Conservation (phyloP, 1,139 yeast species). For the Groenewaldozyma auringiensis region DNA sequence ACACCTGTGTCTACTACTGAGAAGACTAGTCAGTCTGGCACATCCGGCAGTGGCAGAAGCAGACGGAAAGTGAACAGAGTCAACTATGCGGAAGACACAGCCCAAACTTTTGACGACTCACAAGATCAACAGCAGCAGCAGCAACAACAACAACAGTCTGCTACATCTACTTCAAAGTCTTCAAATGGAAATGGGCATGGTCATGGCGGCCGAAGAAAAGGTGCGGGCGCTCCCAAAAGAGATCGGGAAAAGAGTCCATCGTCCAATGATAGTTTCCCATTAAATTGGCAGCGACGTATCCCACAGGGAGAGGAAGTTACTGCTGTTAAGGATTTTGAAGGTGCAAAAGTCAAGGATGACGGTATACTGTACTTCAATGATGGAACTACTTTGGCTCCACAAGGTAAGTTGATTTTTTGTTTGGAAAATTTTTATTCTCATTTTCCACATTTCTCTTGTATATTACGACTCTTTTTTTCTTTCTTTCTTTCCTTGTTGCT, state of each 20-base stretch:
- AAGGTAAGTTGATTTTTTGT: conserved; percentile 22
- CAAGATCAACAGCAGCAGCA: conserved; percentile 1
- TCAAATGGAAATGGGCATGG: background rate
- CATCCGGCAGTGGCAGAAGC: conserved; percentile 11
- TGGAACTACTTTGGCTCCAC: conserved; percentile 27
- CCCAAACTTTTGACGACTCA: conserved; percentile 7
- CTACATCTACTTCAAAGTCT: background rate
- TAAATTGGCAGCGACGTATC: conserved; percentile 32
- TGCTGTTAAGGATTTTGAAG: conserved; percentile 33
- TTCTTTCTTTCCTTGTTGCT: too few relatives aligned
- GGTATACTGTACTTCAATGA: conserved; percentile 32
- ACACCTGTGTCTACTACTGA: background rate
- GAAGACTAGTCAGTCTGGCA: background rate
- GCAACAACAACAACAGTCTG: conserved; percentile 4
- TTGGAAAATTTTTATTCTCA: background rate
- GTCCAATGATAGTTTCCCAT: conserved; percentile 19
- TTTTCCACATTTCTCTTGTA: too few relatives aligned
- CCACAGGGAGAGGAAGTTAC: conserved; percentile 23
- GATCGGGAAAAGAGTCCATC: background rate
- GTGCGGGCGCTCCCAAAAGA: background rate
- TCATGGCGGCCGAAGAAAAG: background rate
- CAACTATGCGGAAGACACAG: conserved; percentile 25
- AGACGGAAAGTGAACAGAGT: conserved; percentile 25
- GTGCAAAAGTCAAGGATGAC: conserved; percentile 33
- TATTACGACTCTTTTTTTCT: too few relatives aligned